Conservation (phyloP, 495 filamentous ascomycete genomes). For the Podospora conica region DNA sequence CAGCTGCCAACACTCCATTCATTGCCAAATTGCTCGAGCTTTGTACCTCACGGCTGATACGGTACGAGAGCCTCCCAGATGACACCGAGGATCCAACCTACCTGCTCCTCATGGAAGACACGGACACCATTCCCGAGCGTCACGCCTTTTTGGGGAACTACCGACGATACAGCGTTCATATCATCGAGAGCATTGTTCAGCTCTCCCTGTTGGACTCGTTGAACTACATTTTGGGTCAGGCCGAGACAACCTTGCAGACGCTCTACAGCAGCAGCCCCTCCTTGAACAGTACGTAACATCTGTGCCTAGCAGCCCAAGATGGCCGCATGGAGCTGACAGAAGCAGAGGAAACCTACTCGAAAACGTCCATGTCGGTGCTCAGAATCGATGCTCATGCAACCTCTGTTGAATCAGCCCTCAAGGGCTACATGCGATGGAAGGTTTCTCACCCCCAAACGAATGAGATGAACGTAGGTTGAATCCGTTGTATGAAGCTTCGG, state of each 20-base stretch:
- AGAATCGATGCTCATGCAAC: constrained; percentile 82
- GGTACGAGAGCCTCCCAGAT: constrained; percentile 78
- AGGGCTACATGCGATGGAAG: constrained; percentile 82
- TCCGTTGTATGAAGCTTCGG: constrained; percentile 10
- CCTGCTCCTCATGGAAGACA: constrained; percentile 80
- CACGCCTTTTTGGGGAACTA: constrained; percentile 99
- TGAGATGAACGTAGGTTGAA: constrained; percentile 15
- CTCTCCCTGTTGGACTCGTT: constrained; percentile 78
- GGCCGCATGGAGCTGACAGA: constrained; percentile 18
- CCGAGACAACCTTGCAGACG: constrained; percentile 64
- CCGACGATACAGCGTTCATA: constrained; percentile 74
- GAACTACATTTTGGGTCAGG: constrained; percentile 71
- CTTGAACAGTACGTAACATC: constrained; percentile 55
- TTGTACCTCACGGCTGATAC: constrained; percentile 68
- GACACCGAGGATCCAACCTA: constrained; percentile 74
- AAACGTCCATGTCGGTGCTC: constrained; percentile 68
- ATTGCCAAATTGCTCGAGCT: constrained; percentile 71
- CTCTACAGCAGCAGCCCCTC: constrained; percentile 65
- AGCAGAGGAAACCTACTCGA: constrained; percentile 69
- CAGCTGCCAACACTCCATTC: constrained; percentile 57
- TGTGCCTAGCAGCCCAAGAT: constrained; percentile 14
- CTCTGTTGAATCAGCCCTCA: constrained; percentile 84
- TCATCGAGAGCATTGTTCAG: constrained; percentile 78
- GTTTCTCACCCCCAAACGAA: constrained; percentile 46
- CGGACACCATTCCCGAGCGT: constrained; percentile 88